These are phyloP conservation scores for Cercospora citrullina DNA, from an alignment of 2,329 filamentous ascomycete species.

Conservation along the genomic window DNA sequence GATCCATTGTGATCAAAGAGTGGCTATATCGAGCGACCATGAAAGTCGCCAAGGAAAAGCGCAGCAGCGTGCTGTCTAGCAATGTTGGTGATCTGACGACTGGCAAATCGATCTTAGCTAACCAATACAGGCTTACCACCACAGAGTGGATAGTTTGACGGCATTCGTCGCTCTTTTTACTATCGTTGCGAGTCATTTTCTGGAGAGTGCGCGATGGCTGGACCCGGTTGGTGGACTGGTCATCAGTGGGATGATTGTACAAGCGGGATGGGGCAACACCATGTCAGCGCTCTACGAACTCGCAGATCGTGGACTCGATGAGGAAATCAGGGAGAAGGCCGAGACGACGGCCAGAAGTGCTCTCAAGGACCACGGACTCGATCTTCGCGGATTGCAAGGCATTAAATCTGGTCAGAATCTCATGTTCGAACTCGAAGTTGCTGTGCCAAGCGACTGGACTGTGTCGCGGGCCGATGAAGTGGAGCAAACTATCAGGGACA, in stretches of 20 bases:
- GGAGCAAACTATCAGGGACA: constrained; percentile 71
- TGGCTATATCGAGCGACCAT: constrained; percentile 98
- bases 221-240: constrained; percentile 91
- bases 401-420: constrained; percentile 97
- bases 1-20: constrained; percentile 89
- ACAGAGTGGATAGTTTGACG: constrained; percentile 92
- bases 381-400: constrained; percentile 77
- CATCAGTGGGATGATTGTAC: constrained; percentile 91
- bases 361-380: constrained; percentile 46
- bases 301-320: constrained; percentile 85
- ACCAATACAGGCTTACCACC: constrained; percentile 65
- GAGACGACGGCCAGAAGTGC: constrained; percentile 56
- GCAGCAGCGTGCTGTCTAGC: constrained; percentile 91
- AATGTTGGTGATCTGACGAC: constrained; percentile 56
- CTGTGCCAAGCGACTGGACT: constrained; percentile 74
- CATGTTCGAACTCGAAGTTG: constrained; percentile 84
- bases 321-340: constrained; percentile 74
- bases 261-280: constrained; percentile 85
- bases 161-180: constrained; percentile 88
- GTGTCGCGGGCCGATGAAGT: constrained; percentile 68
- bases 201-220: constrained; percentile 84
- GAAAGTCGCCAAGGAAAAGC: constrained; percentile 91
- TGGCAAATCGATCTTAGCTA: background rate
- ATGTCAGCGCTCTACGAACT: constrained; percentile 79
- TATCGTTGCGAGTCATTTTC: constrained; percentile 84